Evolutionary conservation across 495 filamentous ascomycete genomes (phyloP).

Genomic region (Penicillium diatomitis): DNA sequence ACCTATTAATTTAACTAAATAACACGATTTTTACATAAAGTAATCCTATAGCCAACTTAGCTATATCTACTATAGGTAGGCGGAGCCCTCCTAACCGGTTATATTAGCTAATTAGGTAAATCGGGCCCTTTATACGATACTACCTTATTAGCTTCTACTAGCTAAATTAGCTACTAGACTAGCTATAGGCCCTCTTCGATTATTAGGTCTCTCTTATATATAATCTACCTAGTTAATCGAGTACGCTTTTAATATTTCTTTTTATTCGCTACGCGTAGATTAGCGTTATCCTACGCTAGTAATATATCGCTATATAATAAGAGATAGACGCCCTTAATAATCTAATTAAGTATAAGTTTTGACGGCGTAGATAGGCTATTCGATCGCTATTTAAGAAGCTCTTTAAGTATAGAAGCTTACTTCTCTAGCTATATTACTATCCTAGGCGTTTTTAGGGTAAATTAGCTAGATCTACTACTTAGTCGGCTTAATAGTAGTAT

Average conservation of each 20-base stretch:
- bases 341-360: background rate
- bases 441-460: background rate
- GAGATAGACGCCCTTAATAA: constrained; percentile 2
- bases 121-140: no score
- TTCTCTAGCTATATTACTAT: background rate
- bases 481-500: background rate
- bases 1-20: constrained; percentile 1
- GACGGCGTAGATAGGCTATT: background rate
- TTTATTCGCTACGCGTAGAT: background rate
- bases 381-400: background rate
- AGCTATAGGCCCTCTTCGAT: background rate
- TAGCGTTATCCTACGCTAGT: background rate
- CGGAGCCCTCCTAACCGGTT: no score
- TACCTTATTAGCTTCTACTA: no score
- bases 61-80: no score
- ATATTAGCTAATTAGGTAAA: no score
- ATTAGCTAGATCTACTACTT: background rate
- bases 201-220: background rate
- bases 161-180: no score
- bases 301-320: background rate
- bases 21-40: no score
- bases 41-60: no score
- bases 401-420: constrained; percentile 1
- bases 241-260: background rate
- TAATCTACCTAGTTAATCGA: background rate